Evolutionary conservation across 2,329 filamentous ascomycete genomes (phyloP), one percentile per base, ranked within the genome.

Genomic region (Fonsecaea monophora): DNA sequence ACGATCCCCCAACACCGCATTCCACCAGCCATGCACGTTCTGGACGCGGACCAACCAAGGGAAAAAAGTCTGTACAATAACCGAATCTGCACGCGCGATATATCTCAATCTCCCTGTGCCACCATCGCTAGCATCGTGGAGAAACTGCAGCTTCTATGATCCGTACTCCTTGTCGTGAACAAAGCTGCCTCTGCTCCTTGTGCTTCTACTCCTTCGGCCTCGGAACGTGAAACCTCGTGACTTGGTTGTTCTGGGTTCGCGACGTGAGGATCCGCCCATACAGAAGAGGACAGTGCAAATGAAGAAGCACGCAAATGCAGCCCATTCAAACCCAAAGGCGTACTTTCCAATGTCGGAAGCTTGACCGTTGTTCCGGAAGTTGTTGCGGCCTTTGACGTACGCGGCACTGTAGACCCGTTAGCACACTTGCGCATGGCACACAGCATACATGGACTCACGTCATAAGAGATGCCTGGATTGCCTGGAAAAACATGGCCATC

Each of bases 321-420:
- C 82, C 87, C 87, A 89, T 75, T 87, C 86, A 77, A 89, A 89
- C 25, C 78, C 87, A 74, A 86, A 86, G 30, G 85, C 83, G 73
- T 88, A 86, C 59, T 78, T 75, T 54, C 87, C 87, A 48, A 89
- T 77, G n/a, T 74, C 74, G 25, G 87, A 80, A 21, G 73, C 69
- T 60, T 84, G 81, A 64, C 81, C 81, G 70, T 82, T 82, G 64
- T 72, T 72, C 54, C 79, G 82, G 80, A 89, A 89, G 53, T 78
- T 78, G 72, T 87, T 75, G 69, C 87, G 86, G 38, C 83, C 87
- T 71, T 84, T 78, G 63, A 89, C 84, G 66, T 82, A 85, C 77
- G 86, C 87, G 53, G 86, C 85, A 62, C 87, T 89, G 70, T 60
- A 34, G 0, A n/a, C 37, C 42, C 66, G 59, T 58, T 38, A 68